phyloP scores from a whole-genome alignment of 768 basidiomycete species.

The Calocybe indica region DNA sequence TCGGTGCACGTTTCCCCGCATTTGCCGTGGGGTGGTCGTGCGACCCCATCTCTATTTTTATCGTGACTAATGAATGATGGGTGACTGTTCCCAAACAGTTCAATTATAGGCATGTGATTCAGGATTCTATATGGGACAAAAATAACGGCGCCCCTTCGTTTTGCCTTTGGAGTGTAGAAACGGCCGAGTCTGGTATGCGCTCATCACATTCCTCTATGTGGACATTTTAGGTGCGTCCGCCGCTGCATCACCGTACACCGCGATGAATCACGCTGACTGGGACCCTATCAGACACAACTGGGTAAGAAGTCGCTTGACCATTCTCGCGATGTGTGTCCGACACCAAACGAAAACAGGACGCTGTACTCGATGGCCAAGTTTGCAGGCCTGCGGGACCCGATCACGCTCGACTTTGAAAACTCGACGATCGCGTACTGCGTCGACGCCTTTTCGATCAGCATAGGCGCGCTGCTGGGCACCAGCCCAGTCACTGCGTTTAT shows the following conservation, averaged over 20 bases:
- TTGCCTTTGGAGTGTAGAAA: constrained; percentile 32
- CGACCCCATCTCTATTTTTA: neutral
- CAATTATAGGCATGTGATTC: constrained; percentile 30
- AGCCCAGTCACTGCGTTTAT: constrained; percentile 82
- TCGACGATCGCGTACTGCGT: constrained; percentile 80
- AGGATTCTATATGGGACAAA: neutral
- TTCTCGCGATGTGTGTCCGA: neutral
- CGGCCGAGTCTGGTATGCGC: constrained; percentile 80
- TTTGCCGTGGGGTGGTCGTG: neutral
- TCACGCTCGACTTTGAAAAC: constrained; percentile 83
- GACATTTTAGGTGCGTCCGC: constrained; percentile 62
- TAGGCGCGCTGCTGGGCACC: constrained; percentile 75
- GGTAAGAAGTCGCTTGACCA: constrained; percentile 17
- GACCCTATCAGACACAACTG: constrained; percentile 40
- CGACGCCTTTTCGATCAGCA: constrained; percentile 75
- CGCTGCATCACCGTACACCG: neutral
- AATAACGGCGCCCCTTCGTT: neutral
- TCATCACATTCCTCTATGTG: constrained; percentile 86
- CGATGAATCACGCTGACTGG: neutral
- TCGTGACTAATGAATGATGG: constrained; percentile 3
- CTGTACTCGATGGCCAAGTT: constrained; percentile 91
- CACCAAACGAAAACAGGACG: constrained; percentile 51
- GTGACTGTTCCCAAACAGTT: constrained; percentile 27
- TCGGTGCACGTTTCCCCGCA: constrained; percentile 23
- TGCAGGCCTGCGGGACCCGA: constrained; percentile 79